phyloP scores from a whole-genome alignment of 768 basidiomycete species.

The Rhizopogon vinicolor region DNA sequence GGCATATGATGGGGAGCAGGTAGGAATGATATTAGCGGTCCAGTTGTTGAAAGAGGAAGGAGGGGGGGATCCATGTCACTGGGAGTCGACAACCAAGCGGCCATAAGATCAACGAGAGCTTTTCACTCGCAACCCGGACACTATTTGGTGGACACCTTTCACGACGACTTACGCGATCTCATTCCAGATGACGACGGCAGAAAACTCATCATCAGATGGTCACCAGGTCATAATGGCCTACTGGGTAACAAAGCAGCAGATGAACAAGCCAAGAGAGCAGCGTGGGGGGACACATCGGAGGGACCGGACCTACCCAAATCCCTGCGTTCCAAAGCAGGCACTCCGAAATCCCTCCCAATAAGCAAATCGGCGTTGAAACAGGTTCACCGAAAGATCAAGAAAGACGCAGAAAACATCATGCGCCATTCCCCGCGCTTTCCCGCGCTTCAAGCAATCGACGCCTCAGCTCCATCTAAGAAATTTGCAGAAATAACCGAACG shows the following conservation, averaged over 20 bases:
- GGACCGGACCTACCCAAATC: background rate
- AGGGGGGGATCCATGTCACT: background rate
- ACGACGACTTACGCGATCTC: background rate
- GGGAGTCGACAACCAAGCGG: slow-evolving; percentile 7
- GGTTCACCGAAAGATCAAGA: background rate
- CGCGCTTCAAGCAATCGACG: background rate
- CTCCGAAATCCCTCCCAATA: background rate
- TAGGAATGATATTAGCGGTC: no score
- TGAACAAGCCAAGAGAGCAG: slow-evolving; percentile 16
- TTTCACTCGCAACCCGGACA: background rate
- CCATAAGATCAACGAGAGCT: background rate
- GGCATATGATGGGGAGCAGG: no score
- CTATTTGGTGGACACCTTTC: background rate
- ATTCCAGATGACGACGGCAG: background rate
- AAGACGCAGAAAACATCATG: background rate
- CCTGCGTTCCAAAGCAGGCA: background rate
- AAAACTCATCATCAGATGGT: slow-evolving; percentile 14
- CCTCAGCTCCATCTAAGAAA: background rate
- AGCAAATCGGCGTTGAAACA: slow-evolving; percentile 5
- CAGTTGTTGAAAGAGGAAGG: background rate
- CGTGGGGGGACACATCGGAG: background rate
- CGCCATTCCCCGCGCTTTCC: background rate
- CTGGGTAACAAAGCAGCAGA: slow-evolving; percentile 23
- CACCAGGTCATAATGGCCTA: slow-evolving; percentile 20
- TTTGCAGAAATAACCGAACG: background rate